Base-by-base conservation (phyloP, 2,329 filamentous ascomycete genomes). In the Nemania abortiva region DNA sequence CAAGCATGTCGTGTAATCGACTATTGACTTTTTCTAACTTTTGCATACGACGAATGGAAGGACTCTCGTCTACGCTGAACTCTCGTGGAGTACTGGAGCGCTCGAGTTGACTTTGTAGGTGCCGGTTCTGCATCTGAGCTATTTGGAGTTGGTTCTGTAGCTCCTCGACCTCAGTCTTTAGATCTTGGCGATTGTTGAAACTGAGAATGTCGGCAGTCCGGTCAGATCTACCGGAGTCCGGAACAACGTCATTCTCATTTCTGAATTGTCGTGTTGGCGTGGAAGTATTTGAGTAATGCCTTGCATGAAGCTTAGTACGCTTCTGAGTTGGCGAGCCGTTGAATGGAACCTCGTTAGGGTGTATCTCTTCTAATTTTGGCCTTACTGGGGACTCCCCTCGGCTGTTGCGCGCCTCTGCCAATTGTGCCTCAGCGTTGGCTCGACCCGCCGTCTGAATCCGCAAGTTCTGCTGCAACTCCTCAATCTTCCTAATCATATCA, bases 141-240 rank as follows among this genome's bases (percentile, higher is more conserved):
- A 98, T 89, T 77, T 98, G 95, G 60, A 98, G 87, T 79, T 97
- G 94, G 78, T 97, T 98, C 79, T 98, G 95, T 29, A 97, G 86
- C 80, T 97, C 91, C 79, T 98, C 95, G 13, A 98, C 86, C 76
- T 98, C 95, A 3, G 93, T 89, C 76, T 95, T 96, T 68, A 97
- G 84, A 78, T 98, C 95, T 90, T 97, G 95, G 47, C 92, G 91
- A 77, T 92, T 94, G 82, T 96, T 95, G 81, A 93, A 93, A 73
- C 90, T 91, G 50, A 94, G 84, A 18, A 94, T 92, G 79, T 98
- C 95, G 27, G 91, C 89, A 0, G 94, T 97, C 65, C 90, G 88
- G 78, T 98, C 95, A 1, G 95, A 97, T 49, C 92, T 90, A 66
- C 88, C 90, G 42, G 95, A 97, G 76, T 97, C 93, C 71, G 91